These are phyloP conservation scores for Cucumis melo DNA, from an alignment of 306 rosid species.

Conservation along the genomic window DNA sequence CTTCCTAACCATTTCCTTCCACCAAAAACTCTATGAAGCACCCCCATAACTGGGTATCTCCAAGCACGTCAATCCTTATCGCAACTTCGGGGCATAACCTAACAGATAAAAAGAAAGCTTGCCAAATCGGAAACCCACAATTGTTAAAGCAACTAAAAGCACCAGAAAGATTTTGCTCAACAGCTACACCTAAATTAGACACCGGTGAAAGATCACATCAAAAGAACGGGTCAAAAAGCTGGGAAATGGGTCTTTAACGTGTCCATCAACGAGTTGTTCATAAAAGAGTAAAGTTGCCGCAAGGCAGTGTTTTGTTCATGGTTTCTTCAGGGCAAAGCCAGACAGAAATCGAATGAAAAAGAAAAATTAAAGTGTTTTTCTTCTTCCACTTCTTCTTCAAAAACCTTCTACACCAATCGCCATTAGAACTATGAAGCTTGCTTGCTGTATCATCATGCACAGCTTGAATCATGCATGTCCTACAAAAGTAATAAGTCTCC, in stretches of 20 bases:
- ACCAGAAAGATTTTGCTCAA: not conserved
- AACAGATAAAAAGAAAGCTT: not conserved
- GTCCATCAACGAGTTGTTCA: not conserved
- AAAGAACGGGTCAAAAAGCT: not conserved
- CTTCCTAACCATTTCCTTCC: not conserved
- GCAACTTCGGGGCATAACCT: not conserved
- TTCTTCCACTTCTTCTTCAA: not conserved
- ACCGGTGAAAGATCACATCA: slow-evolving; percentile 6
- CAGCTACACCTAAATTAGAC: not conserved
- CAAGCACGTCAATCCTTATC: not conserved
- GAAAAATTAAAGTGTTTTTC: not conserved
- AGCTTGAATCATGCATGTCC: not conserved
- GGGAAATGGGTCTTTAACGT: not conserved
- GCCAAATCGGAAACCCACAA: not conserved
- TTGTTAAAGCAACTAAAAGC: not conserved
- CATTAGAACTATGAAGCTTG: not conserved
- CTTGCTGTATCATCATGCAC: not conserved
- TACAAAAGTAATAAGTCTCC: not conserved
- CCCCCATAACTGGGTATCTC: not conserved
- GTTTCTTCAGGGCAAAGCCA: slow-evolving; percentile 1
- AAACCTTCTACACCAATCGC: not conserved
- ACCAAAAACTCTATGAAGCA: not conserved
- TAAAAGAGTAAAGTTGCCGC: slow-evolving; percentile 4
- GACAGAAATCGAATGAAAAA: not conserved
- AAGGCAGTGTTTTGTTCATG: not conserved